phyloP scores from a whole-genome alignment of 176 grass and related monocot genomes.

The Phyllostachys edulis region DNA sequence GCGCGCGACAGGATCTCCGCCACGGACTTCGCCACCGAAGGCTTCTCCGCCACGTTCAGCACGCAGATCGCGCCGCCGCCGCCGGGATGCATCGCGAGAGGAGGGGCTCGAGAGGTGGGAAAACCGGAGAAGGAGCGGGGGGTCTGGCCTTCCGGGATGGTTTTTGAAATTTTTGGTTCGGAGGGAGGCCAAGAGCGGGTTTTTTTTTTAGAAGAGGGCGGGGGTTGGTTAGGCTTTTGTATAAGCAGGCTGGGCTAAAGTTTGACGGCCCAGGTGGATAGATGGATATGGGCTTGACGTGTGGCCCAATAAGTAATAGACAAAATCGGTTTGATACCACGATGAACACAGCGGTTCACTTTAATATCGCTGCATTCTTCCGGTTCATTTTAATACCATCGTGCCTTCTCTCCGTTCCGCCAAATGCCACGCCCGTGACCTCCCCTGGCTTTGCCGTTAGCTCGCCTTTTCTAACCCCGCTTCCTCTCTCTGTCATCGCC shows the following conservation, averaged over 20 bases:
- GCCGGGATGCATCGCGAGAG: conserved; percentile 37
- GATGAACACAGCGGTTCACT: accelerated
- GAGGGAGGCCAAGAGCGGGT: neutral
- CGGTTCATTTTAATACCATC: no score
- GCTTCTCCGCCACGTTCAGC: conserved; percentile 96
- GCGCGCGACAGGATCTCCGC: conserved; percentile 79
- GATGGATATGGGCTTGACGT: neutral
- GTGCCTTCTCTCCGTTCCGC: no score
- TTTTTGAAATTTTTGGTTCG: conserved; percentile 36
- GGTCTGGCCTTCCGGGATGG: neutral
- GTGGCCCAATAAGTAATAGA: neutral
- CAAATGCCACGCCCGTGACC: no score
- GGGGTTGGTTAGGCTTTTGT: neutral
- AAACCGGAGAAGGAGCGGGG: conserved; percentile 22
- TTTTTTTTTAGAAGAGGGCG: neutral
- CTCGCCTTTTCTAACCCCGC: no score
- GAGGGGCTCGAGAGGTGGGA: neutral
- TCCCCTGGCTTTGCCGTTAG: no score
- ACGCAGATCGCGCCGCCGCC: conserved; percentile 58
- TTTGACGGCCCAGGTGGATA: neutral
- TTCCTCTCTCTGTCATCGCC: no score
- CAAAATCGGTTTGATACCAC: no score
- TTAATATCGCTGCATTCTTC: no score
- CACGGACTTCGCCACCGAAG: conserved; percentile 87
- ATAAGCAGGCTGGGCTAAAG: neutral